Evolutionary conservation across 139 green algal genomes (phyloP).

Genomic region (Cymbomonas tetramitiformis): DNA sequence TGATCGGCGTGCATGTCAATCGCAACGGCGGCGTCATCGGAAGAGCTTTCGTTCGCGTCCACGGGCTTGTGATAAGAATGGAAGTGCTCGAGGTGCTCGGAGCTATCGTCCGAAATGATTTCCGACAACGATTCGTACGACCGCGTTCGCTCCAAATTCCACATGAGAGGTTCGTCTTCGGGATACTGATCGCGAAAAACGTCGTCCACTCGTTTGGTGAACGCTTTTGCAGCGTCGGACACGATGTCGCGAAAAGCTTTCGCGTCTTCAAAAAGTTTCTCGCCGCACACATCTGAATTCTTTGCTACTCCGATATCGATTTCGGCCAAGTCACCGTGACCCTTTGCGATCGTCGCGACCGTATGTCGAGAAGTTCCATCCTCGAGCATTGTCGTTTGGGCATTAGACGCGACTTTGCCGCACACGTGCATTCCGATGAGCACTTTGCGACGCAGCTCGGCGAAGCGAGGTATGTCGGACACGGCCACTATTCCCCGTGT

Average conservation of each 20-base stretch:
- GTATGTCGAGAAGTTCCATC: slow-evolving; percentile 9
- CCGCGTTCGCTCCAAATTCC: not conserved
- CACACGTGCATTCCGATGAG: no score
- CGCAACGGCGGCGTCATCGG: not conserved
- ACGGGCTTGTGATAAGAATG: not conserved
- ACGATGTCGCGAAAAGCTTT: not conserved
- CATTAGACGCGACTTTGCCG: no score
- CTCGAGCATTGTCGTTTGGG: not conserved
- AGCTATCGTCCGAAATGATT: not conserved
- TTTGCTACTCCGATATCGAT: slow-evolving; percentile 4
- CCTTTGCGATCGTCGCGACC: not conserved
- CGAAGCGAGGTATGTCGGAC: slow-evolving; percentile 1
- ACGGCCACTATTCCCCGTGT: slow-evolving; percentile 9
- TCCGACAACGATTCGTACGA: not conserved
- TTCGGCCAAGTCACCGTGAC: not conserved
- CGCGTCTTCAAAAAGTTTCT: not conserved
- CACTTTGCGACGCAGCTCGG: not conserved
- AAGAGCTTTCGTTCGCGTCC: not conserved
- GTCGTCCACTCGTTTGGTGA: not conserved
- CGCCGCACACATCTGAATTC: not conserved
- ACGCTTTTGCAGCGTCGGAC: not conserved
- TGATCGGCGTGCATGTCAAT: slow-evolving; percentile 14
- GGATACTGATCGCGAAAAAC: not conserved
- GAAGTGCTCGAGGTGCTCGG: slow-evolving; percentile 9
- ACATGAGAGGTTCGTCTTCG: not conserved